Base-by-base conservation (phyloP, 345 rosid genomes). In the Atalantia buxifolia region DNA sequence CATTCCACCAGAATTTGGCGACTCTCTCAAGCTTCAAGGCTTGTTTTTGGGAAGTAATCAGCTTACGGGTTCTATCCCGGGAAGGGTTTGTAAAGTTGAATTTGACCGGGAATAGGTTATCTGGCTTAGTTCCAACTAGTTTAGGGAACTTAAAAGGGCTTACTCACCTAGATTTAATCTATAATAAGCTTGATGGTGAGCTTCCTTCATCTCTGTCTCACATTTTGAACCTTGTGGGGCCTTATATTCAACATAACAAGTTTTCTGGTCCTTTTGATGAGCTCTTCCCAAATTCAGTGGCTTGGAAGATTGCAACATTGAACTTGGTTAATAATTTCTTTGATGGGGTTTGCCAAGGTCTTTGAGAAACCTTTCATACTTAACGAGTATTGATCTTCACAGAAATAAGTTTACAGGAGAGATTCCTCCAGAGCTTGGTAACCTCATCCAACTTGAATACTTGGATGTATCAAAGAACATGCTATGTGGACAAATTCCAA, bases 151-250 rank as follows among this genome's bases (percentile, higher is more conserved):
- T 96, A 85, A 86, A 83, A 65, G 97, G 85, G 88, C 87, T 94
- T 28, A 91, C 88, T 35, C 97, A 90, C 83, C 76, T 96, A 86
- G 98, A 96, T 79, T 84, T 94, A 79, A 94, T 97, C 84, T 53
- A 40, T 40, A 96, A 92, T 78, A 80, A 85, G 78, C 89, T 96
- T 30, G 79, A 72, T 18, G 94, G 94, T 2, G 85, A 81, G 87
- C 89, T 96, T 64, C 94, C 97, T 66, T 77, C 88, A 40, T 83
- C 89, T 1, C 56, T 93, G 59, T 87, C 95, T 12, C 78, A 35
- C 5, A 88, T 89, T 89, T 81, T 85, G 77, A 90, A 89, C 83
- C 91, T 96, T 40, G 97, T 89, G 24, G 97, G 97, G 38, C 83
- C 94, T 22, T 90, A 87, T 61, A 84, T 94, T 81, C 95, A 92